A percentile compares a stretch with the other conserved stretches of the same genome.
These are phyloP conservation scores for Rugonectria rugulosa DNA, from an alignment of 2,329 filamentous ascomycete species.

Conservation along the genomic window DNA sequence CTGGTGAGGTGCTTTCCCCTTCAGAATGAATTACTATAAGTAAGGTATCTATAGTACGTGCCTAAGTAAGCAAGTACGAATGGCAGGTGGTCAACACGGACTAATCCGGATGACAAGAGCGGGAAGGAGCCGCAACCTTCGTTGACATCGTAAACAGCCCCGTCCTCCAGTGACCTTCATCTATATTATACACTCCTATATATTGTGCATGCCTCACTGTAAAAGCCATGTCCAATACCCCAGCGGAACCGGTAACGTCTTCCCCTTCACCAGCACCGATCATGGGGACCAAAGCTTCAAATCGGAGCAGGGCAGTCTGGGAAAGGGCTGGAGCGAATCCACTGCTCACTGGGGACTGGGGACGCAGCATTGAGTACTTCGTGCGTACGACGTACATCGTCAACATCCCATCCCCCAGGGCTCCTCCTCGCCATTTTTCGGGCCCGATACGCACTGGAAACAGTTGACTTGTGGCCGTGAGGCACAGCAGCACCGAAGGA, in stretches of 20 bases:
- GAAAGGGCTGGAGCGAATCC: neutral
- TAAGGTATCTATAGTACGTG: no score
- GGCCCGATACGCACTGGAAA: conserved; percentile 3
- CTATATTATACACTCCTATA: neutral
- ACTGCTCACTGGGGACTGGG: no score
- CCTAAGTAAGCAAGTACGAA: no score
- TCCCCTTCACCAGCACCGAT: neutral
- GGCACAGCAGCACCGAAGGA: conserved; percentile 15
- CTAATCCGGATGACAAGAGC: no score
- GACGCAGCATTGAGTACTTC: no score
- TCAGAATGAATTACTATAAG: no score
- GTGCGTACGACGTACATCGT: no score
- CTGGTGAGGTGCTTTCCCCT: no score
- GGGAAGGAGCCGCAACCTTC: conserved; percentile 17
- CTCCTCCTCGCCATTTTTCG: neutral
- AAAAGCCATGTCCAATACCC: no score
- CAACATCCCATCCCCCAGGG: neutral
- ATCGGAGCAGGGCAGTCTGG: neutral
- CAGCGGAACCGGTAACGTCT: neutral
- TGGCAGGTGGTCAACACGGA: no score
- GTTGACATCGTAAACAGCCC: neutral
- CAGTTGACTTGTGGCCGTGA: conserved; percentile 1
- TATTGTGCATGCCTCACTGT: neutral
- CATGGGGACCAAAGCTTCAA: neutral
- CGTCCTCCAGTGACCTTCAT: neutral